These are phyloP conservation scores for Paraphoma sp. DNA, from an alignment of 2,329 filamentous ascomycete genomes.

Conservation along the genomic window DNA sequence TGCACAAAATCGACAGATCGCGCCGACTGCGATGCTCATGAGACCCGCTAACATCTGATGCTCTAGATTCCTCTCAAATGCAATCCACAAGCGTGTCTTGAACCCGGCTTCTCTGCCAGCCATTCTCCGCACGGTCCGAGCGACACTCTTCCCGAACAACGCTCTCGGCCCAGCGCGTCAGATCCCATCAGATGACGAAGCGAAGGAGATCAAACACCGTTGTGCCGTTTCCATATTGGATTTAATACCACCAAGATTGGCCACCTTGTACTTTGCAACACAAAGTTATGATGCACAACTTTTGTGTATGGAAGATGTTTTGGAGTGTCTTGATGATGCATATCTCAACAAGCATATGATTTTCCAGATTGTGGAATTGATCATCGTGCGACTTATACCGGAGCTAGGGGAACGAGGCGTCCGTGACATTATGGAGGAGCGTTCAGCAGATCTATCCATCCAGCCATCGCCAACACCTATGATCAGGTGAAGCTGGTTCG, in stretches of 20 bases:
- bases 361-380: conserved; percentile 79
- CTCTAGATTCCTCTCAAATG: conserved; percentile 55
- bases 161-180: conserved; percentile 69
- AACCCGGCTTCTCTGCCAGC: conserved; percentile 53
- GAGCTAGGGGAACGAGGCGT: conserved; percentile 78
- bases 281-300: conserved; percentile 61
- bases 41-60: conserved; percentile 30
- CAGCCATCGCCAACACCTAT: conserved; percentile 6
- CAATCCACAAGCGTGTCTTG: conserved; percentile 51
- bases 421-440: conserved; percentile 75
- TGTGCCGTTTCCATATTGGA: conserved; percentile 67
- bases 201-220: conserved; percentile 68
- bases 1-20: neutral
- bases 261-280: conserved; percentile 39
- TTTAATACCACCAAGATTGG: conserved; percentile 55
- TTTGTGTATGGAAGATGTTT: conserved; percentile 63
- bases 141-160: conserved; percentile 86
- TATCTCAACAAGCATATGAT: conserved; percentile 95
- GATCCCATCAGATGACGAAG: conserved; percentile 64
- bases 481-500: conserved; percentile 5
- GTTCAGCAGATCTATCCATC: conserved; percentile 52
- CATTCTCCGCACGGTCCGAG: conserved; percentile 72
- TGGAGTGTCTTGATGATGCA: conserved; percentile 78
- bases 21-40: neutral
- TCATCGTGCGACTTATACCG: conserved; percentile 83